These are phyloP conservation scores for Pythium apleroticum DNA, from an alignment of 352 stramenopile species.

Conservation along the genomic window DNA sequence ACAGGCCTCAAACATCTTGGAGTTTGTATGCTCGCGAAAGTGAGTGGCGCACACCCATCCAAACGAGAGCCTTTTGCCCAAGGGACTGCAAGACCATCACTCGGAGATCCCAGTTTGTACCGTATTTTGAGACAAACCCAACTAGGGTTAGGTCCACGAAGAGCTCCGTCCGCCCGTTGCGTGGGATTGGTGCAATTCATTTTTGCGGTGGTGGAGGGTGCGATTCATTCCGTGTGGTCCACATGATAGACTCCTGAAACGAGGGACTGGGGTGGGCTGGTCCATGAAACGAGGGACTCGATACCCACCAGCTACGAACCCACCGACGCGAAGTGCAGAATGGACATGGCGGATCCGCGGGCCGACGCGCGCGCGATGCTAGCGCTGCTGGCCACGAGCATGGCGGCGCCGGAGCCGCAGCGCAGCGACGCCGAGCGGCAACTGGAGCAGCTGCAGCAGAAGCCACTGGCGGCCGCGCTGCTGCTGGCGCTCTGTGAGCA, in stretches of 20 bases:
- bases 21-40: constrained; percentile 64
- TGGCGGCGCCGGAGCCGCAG: constrained; percentile 37
- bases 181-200: constrained; percentile 10
- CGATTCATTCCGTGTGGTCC: constrained; percentile 26
- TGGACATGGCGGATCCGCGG: constrained; percentile 16
- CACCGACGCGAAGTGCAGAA: neutral
- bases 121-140: neutral
- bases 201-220: neutral
- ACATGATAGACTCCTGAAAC: constrained; percentile 9
- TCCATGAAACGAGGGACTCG: constrained; percentile 18
- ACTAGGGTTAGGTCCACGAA: neutral
- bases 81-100: constrained; percentile 21
- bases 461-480: constrained; percentile 34
- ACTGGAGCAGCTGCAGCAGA: constrained; percentile 51
- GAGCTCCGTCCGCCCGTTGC: neutral
- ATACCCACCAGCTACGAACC: constrained; percentile 21
- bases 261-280: neutral
- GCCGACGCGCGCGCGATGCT: constrained; percentile 32
- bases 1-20: constrained; percentile 35
- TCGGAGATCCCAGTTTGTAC: neutral
- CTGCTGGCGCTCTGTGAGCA: constrained; percentile 48
- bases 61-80: constrained; percentile 1
- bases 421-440: constrained; percentile 54
- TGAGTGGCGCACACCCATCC: constrained; percentile 44
- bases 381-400: constrained; percentile 49